Conservation (phyloP, 1,284 basidiomycete genomes). For the Sanguinoderma infundibulare region DNA sequence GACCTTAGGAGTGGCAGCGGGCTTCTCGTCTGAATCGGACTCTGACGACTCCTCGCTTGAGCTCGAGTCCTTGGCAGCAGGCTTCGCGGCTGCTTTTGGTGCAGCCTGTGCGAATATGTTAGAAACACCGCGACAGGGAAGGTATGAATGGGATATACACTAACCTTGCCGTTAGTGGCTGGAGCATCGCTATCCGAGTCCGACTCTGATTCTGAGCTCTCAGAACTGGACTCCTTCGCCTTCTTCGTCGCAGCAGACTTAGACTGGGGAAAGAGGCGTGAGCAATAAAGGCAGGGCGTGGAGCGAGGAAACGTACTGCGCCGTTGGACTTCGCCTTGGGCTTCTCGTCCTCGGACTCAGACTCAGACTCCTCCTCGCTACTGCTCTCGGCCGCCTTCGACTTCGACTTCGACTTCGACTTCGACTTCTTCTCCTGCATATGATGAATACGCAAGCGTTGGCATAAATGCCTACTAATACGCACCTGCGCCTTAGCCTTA, state of each 20-base stretch:
- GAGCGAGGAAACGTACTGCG: constrained; percentile 16
- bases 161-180: constrained; percentile 23
- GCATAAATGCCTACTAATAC: constrained; percentile 6
- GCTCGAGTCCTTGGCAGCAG: constrained; percentile 19
- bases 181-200: constrained; percentile 20
- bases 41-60: constrained; percentile 39
- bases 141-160: not conserved
- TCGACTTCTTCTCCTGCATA: constrained; percentile 10
- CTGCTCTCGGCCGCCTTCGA: constrained; percentile 36
- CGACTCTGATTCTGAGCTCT: constrained; percentile 15
- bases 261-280: not conserved
- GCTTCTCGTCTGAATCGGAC: constrained; percentile 32
- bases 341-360: constrained; percentile 33
- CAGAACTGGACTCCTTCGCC: constrained; percentile 25
- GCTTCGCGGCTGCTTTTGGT: constrained; percentile 17
- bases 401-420: constrained; percentile 31
- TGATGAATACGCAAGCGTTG: not conserved
- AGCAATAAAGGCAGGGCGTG: not conserved
- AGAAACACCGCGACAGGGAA: not conserved
- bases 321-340: constrained; percentile 32
- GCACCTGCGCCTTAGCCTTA: constrained; percentile 30
- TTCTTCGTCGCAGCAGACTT: constrained; percentile 18
- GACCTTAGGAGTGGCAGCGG: constrained; percentile 22
- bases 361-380: constrained; percentile 31
- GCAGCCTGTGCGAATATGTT: constrained; percentile 7